Evolutionary conservation across 139 green algal genomes (phyloP).

Genomic region (Chloropicon primus): DNA sequence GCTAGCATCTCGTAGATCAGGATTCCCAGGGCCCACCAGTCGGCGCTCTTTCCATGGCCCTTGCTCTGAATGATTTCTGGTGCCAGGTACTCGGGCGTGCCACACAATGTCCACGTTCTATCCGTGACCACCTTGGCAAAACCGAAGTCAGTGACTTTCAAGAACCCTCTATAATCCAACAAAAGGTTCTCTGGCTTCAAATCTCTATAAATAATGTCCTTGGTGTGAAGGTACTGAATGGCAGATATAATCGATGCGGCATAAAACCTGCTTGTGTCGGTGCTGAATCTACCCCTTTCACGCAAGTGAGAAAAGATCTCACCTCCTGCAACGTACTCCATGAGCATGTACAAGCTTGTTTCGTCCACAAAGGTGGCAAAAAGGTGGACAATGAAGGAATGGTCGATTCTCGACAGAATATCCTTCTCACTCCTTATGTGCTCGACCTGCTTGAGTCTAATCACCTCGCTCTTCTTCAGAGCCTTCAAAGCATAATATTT

Average conservation of each 20-base stretch:
- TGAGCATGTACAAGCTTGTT: conserved; percentile 33
- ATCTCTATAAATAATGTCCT: neutral
- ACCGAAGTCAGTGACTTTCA: neutral
- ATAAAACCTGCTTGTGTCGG: conserved; percentile 15
- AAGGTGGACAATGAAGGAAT: conserved; percentile 53
- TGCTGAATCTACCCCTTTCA: conserved; percentile 23
- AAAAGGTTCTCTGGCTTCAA: neutral
- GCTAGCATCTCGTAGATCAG: conserved; percentile 4
- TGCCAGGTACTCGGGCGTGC: neutral
- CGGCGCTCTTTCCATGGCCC: conserved; percentile 59
- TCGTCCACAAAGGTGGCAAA: conserved; percentile 11
- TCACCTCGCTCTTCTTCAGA: conserved; percentile 48
- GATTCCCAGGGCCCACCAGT: conserved; percentile 83
- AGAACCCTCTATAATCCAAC: neutral
- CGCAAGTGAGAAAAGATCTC: conserved; percentile 58
- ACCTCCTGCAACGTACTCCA: conserved; percentile 46
- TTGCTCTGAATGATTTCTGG: neutral
- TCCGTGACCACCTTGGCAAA: neutral
- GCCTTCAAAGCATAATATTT: conserved; percentile 51
- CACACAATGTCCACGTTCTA: neutral
- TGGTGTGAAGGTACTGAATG: neutral
- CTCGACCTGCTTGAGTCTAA: conserved; percentile 52
- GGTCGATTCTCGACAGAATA: conserved; percentile 33
- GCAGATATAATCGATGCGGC: conserved; percentile 1
- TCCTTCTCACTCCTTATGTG: conserved; percentile 58